These are phyloP conservation scores for Trapa bicornis DNA, from an alignment of 345 rosid genomes.

Conservation along the genomic window DNA sequence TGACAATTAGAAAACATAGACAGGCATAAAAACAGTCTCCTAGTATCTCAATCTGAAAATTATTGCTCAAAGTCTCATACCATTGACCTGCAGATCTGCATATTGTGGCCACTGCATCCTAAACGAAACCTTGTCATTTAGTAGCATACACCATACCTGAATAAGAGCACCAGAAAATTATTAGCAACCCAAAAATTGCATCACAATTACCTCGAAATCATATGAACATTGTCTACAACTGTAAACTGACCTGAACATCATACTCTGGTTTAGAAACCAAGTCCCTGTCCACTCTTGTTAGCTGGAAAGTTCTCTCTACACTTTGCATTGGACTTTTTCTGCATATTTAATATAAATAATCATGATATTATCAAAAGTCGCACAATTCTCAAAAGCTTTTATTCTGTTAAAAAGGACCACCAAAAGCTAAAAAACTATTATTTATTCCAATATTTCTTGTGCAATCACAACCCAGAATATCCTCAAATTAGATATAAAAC, in stretches of 20 bases:
- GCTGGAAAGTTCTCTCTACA: slow-evolving; percentile 59
- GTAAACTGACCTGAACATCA: slow-evolving; percentile 66
- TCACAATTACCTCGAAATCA: background rate
- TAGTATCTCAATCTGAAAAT: background rate
- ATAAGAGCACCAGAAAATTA: background rate
- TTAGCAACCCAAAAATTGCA: slow-evolving; percentile 7
- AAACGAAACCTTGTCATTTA: slow-evolving; percentile 85
- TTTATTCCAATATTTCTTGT: background rate
- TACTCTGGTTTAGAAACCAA: slow-evolving; percentile 51
- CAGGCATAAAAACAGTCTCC: too few species aligned
- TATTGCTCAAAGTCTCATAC: slow-evolving; percentile 28
- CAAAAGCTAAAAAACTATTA: background rate
- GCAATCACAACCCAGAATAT: background rate
- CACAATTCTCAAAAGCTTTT: background rate
- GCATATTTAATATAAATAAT: slow-evolving; percentile 4
- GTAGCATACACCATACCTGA: slow-evolving; percentile 98
- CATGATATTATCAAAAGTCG: background rate
- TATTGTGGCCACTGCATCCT: slow-evolving; percentile 99
- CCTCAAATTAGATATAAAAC: background rate
- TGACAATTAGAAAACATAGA: background rate
- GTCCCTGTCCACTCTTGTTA: slow-evolving; percentile 63
- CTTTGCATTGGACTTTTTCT: slow-evolving; percentile 63
- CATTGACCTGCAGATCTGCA: slow-evolving; percentile 89
- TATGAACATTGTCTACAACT: background rate
- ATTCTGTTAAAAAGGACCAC: background rate